Base-by-base conservation (phyloP, 2,329 filamentous ascomycete species). In the Claviceps fusiformis region DNA sequence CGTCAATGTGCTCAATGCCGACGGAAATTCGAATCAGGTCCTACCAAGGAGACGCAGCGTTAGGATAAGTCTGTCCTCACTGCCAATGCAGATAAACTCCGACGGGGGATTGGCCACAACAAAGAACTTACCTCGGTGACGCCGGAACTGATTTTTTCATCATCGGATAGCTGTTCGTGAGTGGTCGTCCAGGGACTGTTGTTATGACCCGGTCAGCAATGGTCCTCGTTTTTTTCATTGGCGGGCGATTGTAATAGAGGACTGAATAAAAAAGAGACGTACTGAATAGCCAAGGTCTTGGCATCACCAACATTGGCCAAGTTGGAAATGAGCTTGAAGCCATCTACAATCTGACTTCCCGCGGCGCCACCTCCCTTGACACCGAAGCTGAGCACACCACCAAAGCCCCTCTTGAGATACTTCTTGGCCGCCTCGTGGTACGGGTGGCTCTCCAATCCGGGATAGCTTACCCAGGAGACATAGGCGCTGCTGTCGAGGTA, bases 11-110 rank as follows among this genome's bases (percentile, higher is more conserved):
- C 74, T 97, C 92, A 0, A 87, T 95, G 53, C 92, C 92, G 57
- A 96, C 91, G 0, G 91, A 96, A 65, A 97, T 93, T 59, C 92
- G 87, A 70, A 97, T 95, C 44, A 91, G 82, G 66, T 95, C 92
- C 78, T 89, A 45, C 17, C 17, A 9, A 45, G 39, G 11, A 11
- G 9, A 35, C 17, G 3, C 3, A 33, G 31, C 24, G 24, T 24
- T 0, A 19, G 10, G 9, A 19, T 53, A 15, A 53, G 51, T 24
- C 9, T 51, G 2, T n/a, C 17, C 15, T 24, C 37, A n/a, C 15
- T 17, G 3, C n/a, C n/a, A 19, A 24, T 44, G 43, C 43, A n/a
- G 13, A 41, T 41, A 41, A 2, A 41, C 37, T 19, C 19, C 1
- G 19, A 5, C 15, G 11, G 37, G 11, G 35, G 9, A 37, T 37